Evolutionary conservation across 2,329 filamentous ascomycete genomes (phyloP), one percentile per base, ranked within the genome.

Genomic region (Fusarium fracticaudum): DNA sequence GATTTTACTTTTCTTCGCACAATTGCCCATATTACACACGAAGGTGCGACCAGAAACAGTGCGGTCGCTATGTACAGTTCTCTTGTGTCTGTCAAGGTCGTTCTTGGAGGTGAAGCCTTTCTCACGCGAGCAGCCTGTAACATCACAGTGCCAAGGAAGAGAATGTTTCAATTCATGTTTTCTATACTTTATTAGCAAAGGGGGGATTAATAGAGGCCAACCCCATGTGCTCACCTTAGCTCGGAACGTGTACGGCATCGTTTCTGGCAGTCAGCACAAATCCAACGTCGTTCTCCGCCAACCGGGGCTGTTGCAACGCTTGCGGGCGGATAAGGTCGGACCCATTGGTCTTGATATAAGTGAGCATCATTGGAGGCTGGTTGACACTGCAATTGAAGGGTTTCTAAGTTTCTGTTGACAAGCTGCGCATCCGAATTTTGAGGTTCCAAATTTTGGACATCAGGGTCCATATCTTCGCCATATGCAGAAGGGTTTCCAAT

Each of bases 101-200:
- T 97, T 97, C 24, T 85, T 82, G 1, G 94, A 97, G 24, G 92
- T 91, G 77, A 97, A 98, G 1, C 94, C 94, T 70, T 89, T 86
- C 10, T 80, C 84, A 24, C 91, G 86, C 14, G 78, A 74, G 80
- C 94, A 97, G 9, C 84, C 84, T 2, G 80, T 72, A 31, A 89
- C 81, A 8, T 86, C 78, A 78, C 95, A 98, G 66, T 83, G 87
- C 79, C 88, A 90, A 0, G 91, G 89, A 74, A 92, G 95, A 3
- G 83, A 85, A 80, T 97, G 94, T 55, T 91, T 91, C 26, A 91
- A 86, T 51, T 86, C 82, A 77, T 97, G 94, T 81, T 97, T 97
- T 67, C 94, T 97, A 55, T 37, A 4, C 60, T 70, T 63, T 60
- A 71, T 80, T 35, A 79, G 78, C 71, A 45, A 47, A 17, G 47